These are phyloP conservation scores for Mucor piriformis DNA, from an alignment of 371 early-diverging fungal species.

Conservation along the genomic window DNA sequence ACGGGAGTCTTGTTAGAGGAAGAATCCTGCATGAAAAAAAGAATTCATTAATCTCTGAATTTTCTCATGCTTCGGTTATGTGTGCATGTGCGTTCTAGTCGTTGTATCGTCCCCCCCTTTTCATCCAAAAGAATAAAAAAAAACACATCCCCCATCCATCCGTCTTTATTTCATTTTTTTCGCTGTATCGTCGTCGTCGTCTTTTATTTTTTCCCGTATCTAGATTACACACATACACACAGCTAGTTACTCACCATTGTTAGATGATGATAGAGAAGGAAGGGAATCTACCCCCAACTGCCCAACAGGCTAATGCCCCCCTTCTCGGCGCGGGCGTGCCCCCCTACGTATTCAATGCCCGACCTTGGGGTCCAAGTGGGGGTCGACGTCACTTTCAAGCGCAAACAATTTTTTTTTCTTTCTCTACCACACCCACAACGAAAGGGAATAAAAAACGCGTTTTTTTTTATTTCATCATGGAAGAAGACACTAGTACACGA, in stretches of 20 bases:
- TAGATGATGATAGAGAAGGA: slow-evolving; percentile 16
- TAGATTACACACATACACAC: not conserved
- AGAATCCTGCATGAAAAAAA: slow-evolving; percentile 54
- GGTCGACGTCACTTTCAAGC: no score
- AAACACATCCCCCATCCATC: slow-evolving; percentile 9
- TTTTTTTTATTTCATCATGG: not conserved
- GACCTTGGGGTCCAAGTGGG: no score
- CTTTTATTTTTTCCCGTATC: not conserved
- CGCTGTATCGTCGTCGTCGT: no score
- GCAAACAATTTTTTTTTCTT: no score
- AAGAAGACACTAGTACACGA: slow-evolving; percentile 20
- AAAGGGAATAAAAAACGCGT: not conserved
- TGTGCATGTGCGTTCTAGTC: not conserved
- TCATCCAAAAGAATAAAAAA: no score
- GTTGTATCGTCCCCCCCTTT: no score
- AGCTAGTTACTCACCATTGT: slow-evolving; percentile 8
- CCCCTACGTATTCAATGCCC: not conserved
- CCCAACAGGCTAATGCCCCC: no score
- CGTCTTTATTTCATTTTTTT: no score
- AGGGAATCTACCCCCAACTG: slow-evolving; percentile 3
- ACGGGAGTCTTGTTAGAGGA: slow-evolving; percentile 61
- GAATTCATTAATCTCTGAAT: not conserved
- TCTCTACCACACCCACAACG: not conserved
- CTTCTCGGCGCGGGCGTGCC: not conserved
- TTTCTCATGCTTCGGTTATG: not conserved